Percentiles rank a stretch among this genome's conserved stretches.
phyloP scores from a whole-genome alignment of 257 asterid genomes.

The Solanum boliviense region DNA sequence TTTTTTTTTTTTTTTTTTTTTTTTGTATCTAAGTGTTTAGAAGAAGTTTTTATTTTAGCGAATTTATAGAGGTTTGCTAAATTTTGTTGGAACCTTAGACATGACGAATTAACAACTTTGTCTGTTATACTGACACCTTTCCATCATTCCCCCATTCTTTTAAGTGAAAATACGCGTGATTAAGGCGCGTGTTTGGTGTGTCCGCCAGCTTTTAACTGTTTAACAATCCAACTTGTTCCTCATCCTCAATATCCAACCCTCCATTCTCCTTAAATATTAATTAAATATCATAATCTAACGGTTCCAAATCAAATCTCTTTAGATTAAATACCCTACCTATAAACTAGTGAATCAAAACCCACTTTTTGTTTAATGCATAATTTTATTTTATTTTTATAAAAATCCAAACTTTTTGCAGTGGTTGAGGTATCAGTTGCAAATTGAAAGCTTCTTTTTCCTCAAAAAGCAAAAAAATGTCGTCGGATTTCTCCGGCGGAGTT shows the following conservation, averaged over 20 bases:
- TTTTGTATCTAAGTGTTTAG: not conserved
- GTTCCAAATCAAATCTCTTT: not conserved
- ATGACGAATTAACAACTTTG: not conserved
- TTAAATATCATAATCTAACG: not conserved
- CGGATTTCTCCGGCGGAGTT: conserved; percentile 39
- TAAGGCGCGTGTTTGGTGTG: not conserved
- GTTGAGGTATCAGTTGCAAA: not conserved
- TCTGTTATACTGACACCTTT: not conserved
- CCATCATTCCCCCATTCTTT: not conserved
- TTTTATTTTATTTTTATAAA: not conserved
- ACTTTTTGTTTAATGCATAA: conserved; percentile 15
- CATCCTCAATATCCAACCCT: not conserved
- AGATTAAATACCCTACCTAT: not conserved
- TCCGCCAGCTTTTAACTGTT: not conserved
- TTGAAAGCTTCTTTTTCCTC: not conserved
- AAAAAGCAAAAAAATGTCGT: conserved; percentile 22
- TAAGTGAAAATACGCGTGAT: not conserved
- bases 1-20: too few relatives aligned
- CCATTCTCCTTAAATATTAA: not conserved
- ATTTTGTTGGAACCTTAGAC: not conserved
- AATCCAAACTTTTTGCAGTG: not conserved
- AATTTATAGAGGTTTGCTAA: not conserved
- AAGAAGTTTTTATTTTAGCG: not conserved
- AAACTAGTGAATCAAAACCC: not conserved
- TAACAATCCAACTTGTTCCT: not conserved